A percentile compares a stretch with the other conserved stretches of the same genome.
phyloP scores from a whole-genome alignment of 305 asterid species.

The Plantago rigida region DNA sequence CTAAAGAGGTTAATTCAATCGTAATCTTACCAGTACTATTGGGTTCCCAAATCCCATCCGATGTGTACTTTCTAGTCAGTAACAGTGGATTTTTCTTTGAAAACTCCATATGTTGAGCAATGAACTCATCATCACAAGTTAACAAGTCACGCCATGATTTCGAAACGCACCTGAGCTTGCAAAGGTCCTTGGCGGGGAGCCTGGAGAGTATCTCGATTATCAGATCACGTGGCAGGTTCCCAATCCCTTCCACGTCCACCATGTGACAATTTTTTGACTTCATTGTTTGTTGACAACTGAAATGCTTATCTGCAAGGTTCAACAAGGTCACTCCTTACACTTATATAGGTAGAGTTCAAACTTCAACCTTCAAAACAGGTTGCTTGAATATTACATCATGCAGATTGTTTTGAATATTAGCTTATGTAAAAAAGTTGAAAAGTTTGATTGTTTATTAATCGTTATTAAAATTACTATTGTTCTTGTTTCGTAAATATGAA shows the following conservation, averaged over 20 bases:
- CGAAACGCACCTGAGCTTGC: constrained; percentile 49
- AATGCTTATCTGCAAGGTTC: not conserved
- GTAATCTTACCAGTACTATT: constrained; percentile 26
- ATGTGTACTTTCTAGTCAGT: constrained; percentile 33
- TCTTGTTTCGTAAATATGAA: not conserved
- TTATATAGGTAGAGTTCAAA: not conserved
- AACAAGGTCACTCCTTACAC: not conserved
- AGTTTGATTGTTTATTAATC: not conserved
- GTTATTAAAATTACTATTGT: too few species aligned
- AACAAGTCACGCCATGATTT: constrained; percentile 37
- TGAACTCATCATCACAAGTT: constrained; percentile 32
- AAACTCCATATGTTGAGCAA: constrained; percentile 27
- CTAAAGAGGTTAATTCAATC: constrained; percentile 40
- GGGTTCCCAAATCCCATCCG: constrained; percentile 26
- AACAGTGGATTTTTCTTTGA: constrained; percentile 35
- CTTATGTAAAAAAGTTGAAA: not conserved
- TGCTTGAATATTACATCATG: constrained; percentile 5
- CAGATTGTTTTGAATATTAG: not conserved
- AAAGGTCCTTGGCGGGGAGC: constrained; percentile 39
- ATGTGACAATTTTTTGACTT: not conserved
- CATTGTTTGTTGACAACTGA: not conserved
- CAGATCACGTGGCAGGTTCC: constrained; percentile 39
- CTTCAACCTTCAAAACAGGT: not conserved
- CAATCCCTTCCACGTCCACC: constrained; percentile 31
- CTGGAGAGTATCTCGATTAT: constrained; percentile 40